These are phyloP conservation scores for Pezicula neosporulosa DNA, from an alignment of 2,329 filamentous ascomycete genomes.

Conservation along the genomic window DNA sequence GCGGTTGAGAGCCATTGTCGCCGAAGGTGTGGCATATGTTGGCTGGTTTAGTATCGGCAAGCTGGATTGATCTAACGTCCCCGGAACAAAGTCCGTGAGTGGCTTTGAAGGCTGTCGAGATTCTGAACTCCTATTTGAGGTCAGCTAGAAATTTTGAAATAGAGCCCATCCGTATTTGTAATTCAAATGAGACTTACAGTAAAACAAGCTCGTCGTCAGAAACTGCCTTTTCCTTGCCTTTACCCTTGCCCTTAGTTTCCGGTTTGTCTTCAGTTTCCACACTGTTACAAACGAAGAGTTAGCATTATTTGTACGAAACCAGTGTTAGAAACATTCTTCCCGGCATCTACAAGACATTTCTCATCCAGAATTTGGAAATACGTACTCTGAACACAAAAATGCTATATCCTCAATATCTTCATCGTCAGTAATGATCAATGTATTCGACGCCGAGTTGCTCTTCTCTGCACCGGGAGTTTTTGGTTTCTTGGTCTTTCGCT, in stretches of 20 bases:
- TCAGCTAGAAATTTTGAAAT: too few relatives aligned
- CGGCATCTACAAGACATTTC: too few relatives aligned
- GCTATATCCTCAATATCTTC: slow-evolving; percentile 30
- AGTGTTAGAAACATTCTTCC: too few relatives aligned
- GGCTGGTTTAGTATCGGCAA: slow-evolving; percentile 66
- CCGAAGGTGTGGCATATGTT: slow-evolving; percentile 56
- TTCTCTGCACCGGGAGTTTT: slow-evolving; percentile 10
- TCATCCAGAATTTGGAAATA: too few relatives aligned
- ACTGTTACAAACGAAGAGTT: too few relatives aligned
- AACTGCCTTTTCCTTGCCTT: background rate
- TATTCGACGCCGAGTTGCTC: slow-evolving; percentile 4
- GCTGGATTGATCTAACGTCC: slow-evolving; percentile 55
- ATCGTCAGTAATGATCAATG: slow-evolving; percentile 18
- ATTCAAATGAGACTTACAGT: too few relatives aligned
- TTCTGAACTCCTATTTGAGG: too few relatives aligned
- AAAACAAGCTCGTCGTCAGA: background rate
- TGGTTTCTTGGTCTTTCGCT: slow-evolving; percentile 3
- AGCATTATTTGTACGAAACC: too few relatives aligned
- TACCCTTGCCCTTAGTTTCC: slow-evolving; percentile 2
- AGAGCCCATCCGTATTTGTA: too few relatives aligned
- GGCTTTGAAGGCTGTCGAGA: slow-evolving; percentile 1
- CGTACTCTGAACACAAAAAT: slow-evolving; percentile 33
- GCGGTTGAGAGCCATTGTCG: slow-evolving; percentile 59
- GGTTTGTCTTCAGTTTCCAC: slow-evolving; percentile 14
- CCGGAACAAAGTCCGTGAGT: slow-evolving; percentile 62